Conservation (phyloP, 352 stramenopile species). For the Lagenidium giganteum region DNA sequence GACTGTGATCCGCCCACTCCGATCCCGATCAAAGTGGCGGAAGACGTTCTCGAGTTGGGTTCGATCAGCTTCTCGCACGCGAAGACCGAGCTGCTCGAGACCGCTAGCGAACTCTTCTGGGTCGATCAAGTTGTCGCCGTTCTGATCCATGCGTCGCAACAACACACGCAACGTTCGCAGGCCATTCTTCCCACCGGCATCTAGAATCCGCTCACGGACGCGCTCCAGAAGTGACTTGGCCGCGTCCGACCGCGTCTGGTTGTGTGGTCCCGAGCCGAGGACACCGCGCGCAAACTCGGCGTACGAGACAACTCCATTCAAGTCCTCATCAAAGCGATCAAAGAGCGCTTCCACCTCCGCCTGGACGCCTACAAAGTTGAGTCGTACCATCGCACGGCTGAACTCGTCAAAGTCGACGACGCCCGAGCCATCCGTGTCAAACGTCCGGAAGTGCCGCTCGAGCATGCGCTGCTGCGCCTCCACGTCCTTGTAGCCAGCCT, state of each 20-base stretch:
- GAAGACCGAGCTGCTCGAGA: slow-evolving; percentile 39
- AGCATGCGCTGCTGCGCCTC: slow-evolving; percentile 42
- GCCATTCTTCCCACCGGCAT: slow-evolving; percentile 64
- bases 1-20: slow-evolving; percentile 78
- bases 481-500: slow-evolving; percentile 66
- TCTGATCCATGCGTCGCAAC: slow-evolving; percentile 74
- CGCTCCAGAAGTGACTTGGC: slow-evolving; percentile 29
- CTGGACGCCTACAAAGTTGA: slow-evolving; percentile 89
- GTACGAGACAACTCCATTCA: slow-evolving; percentile 75
- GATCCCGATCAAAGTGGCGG: slow-evolving; percentile 74
- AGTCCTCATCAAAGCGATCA: slow-evolving; percentile 84
- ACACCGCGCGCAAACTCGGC: slow-evolving; percentile 57
- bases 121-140: slow-evolving; percentile 69
- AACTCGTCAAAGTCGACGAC: slow-evolving; percentile 88
- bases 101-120: slow-evolving; percentile 64
- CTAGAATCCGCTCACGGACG: slow-evolving; percentile 48
- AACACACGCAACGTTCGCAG: slow-evolving; percentile 65
- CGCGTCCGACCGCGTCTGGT: neutral
- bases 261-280: slow-evolving; percentile 20
- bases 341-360: slow-evolving; percentile 83
- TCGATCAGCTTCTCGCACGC: slow-evolving; percentile 15
- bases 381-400: slow-evolving; percentile 69
- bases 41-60: slow-evolving; percentile 55
- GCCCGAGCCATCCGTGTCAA: slow-evolving; percentile 68
- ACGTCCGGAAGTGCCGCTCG: slow-evolving; percentile 68